These are phyloP conservation scores for Hortaea werneckii DNA, from an alignment of 2,329 filamentous ascomycete species.

Conservation along the genomic window DNA sequence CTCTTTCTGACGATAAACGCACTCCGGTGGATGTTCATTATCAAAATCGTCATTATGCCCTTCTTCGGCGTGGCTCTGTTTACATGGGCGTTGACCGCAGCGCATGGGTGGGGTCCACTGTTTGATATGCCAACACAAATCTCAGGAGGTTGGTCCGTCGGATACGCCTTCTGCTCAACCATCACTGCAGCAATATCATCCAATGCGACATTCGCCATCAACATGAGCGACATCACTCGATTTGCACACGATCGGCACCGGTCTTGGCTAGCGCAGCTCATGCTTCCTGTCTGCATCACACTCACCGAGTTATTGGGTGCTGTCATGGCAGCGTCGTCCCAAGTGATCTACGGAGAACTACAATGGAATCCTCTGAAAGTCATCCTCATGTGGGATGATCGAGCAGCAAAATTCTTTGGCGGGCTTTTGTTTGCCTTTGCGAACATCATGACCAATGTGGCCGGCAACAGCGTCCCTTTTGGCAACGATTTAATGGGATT, in stretches of 20 bases:
- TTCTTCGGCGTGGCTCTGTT: conserved; percentile 2
- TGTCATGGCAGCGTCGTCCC: conserved; percentile 3
- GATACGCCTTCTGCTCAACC: too few species aligned
- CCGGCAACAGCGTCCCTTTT: conserved; percentile 29
- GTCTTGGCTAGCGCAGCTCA: conserved; percentile 3
- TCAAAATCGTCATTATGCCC: conserved; percentile 3
- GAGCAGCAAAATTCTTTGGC: conserved; percentile 3
- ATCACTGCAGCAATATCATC: too few species aligned
- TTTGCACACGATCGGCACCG: conserved; percentile 1
- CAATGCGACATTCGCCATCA: conserved; percentile 1
- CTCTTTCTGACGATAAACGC: conserved; percentile 2
- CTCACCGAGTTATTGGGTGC: conserved; percentile 2
- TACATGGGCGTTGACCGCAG: background rate
- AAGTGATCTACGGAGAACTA: conserved; percentile 2
- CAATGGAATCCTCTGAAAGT: conserved; percentile 4
- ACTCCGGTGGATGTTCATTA: conserved; percentile 3
- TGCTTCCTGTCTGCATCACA: conserved; percentile 2
- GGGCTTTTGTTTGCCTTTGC: conserved; percentile 1
- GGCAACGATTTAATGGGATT: conserved; percentile 33
- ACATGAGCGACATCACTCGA: conserved; percentile 4
- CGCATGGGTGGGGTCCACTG: too few species aligned
- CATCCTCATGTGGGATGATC: conserved; percentile 1
- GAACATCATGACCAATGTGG: conserved; percentile 4
- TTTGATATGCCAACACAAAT: too few species aligned
- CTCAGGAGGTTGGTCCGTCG: too few species aligned